Conservation (phyloP, 306 rosid genomes). For the Vachellia collinsii region DNA sequence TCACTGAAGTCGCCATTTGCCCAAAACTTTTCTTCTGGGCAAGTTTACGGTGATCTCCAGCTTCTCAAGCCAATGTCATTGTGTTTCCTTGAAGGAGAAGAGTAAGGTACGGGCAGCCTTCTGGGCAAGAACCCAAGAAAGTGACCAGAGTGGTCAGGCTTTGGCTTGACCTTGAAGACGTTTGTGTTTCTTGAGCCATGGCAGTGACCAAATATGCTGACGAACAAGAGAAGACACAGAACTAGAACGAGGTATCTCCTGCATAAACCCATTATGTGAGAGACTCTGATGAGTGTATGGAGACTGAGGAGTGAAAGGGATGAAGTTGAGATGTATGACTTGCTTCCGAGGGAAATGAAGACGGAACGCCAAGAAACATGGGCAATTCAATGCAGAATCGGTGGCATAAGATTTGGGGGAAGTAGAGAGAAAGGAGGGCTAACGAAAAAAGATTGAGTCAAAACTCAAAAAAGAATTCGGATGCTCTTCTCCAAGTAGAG, state of each 20-base stretch:
- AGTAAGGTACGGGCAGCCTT: conserved; percentile 73
- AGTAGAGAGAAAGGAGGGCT: not conserved
- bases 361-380: conserved; percentile 38
- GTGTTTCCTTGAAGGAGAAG: conserved; percentile 95
- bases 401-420: conserved; percentile 13
- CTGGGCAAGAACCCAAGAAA: conserved; percentile 83
- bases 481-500: conserved; percentile 60
- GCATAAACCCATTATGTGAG: conserved; percentile 49
- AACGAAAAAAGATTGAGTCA: conserved; percentile 31
- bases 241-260: conserved; percentile 44
- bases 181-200: conserved; percentile 56
- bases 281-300: not conserved
- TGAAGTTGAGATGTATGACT: not conserved
- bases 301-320: not conserved
- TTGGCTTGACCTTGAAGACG: conserved; percentile 64
- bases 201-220: conserved; percentile 49
- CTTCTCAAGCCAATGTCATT: conserved; percentile 76
- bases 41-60: conserved; percentile 69
- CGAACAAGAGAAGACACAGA: conserved; percentile 50
- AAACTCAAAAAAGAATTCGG: conserved; percentile 44
- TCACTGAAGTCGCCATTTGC: conserved; percentile 33
- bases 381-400: conserved; percentile 36
- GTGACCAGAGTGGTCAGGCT: conserved; percentile 62
- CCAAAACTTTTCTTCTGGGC: conserved; percentile 15
- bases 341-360: conserved; percentile 34